Evolutionary conservation across 139 green algal genomes (phyloP), one percentile per base, ranked within the genome.

Genomic region (Volvox reticuliferus): DNA sequence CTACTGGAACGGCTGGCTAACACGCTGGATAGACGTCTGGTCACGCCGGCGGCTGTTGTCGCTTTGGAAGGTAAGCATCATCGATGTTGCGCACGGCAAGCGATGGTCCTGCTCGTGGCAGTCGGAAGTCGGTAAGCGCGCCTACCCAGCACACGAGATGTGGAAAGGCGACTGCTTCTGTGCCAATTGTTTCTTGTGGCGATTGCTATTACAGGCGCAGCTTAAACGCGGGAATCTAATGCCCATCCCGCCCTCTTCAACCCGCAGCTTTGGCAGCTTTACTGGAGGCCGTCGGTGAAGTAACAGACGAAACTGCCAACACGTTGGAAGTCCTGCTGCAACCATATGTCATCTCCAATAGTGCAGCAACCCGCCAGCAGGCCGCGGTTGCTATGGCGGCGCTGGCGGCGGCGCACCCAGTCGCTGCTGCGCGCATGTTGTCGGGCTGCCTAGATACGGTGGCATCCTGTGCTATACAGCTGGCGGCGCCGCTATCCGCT

Each of bases 281-380:
- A 89, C 75, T 99, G 78, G 96, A 97, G 82, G 88, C 95, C 1
- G 91, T 99, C 35, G 97, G 97, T 26, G 97, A 98, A 93, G 91
- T 98, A 44, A 67, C 91, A 28, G 91, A 93, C 33, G 92, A 93
- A 36, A 85, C 82, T 12, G 89, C 88, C 21, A 88, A 77, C 22
- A 81, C 96, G 37, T 86, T 98, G 86, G 89, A 96, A 55, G 91
- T 85, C 55, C 85, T 92, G 13, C 71, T 95, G 13, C 92, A 93
- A 78, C 89, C 79, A 37, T 94, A 96, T 89, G 82, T 97, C 37
- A 61, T 82, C 14, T 86, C 91, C 35, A 17, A 32, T 68, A 91
- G 83, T 76, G 33, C 88, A 2, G 63, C 91, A 1, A 55, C 95
- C 19, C 88, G 93, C 2, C 67, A 91, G 63, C 95, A 98, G 92